Evolutionary conservation across 306 rosid genomes (phyloP), one percentile per base, ranked within the genome.

Genomic region (Begonia peltatifolia): DNA sequence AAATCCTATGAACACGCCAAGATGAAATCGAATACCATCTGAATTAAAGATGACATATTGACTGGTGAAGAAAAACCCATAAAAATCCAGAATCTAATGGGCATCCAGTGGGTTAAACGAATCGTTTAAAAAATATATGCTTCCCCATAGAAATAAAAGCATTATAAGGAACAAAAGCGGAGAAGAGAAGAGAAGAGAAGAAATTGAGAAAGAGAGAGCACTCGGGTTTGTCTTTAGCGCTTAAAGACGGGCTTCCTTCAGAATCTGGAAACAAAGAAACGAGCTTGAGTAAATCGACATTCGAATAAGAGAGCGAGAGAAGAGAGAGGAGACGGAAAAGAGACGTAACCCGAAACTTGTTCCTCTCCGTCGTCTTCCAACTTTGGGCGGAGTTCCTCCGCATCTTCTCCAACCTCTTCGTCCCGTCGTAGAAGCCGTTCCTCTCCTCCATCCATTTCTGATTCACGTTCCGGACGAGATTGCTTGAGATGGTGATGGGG

Each of bases 191-290:
- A 15, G 56, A 16, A 47, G 54, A 73, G 53, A 47, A 47, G 60
- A 42, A 42, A 16, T 50, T 14, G 60, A 13, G 59, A 49, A 22
- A 42, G 71, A 56, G 67, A 36, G 52, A 13, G 65, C 82, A 89
- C 97, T 80, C 85, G 4, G 95, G 75, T 43, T 66, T 82, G 51
- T 67, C 87, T 54, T 74, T 78, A 53, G 81, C 57, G 59, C 52
- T 74, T 49, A 84, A 82, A 69, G 87, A 79, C 49, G 80, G 81
- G 68, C 77, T 62, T 47, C 61, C 90, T 60, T 76, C 90, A 52
- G 81, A 84, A 89, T 84, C 97, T 89, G 93, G 54, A 62, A 67
- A 54, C 9, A 57, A 12, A 64, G 12, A 57, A 49, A 63, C 44
- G 35, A 72, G 51, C 72, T 72, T 76, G 64, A 80, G 68, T 58